Base-by-base conservation (phyloP, 2,329 filamentous ascomycete genomes). In the Aspergillus oerlinghausenensis region DNA sequence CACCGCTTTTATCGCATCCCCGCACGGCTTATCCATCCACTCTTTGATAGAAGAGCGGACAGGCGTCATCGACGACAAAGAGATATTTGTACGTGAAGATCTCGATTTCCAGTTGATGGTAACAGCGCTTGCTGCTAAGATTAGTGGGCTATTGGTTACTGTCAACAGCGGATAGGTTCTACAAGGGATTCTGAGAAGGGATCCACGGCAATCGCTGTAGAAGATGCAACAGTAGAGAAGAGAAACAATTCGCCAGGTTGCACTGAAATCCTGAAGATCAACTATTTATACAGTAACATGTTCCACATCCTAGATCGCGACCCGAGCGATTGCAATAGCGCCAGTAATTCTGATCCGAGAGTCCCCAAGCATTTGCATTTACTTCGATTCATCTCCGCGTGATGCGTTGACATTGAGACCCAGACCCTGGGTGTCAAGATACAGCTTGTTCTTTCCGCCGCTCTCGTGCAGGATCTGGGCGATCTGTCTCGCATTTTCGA, bases 401-500 rank as follows among this genome's bases (percentile, higher is more conserved):
- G 72, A 60, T 6, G 73, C 68, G 62, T 77, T 81, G 62, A 99
- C 90, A 70, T 99, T 97, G 69, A 99, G 79, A 51, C 94, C 94
- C 67, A 99, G 79, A 48, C 92, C 94, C 73, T 94, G 88, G 6
- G 90, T 85, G 71, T 99, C 94, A 61, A 99, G 83, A 77, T 97
- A 91, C 67, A 99, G 81, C 79, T 94, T 94, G 82, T 99, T 99
- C 80, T 87, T 87, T 73, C 90, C 88, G 58, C 90, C 89, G 56
- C 83, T 83, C 75, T 95, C 91, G 76, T 97, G 90, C 68, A 99
- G 75, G 66, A 96, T 87, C 66, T 82, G 77, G n/a, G 94, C 94
- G 76, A 99, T 96, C 56, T 85, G 83, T 65, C 90, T 84, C 6
- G 94, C 94, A 70, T 97, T 99, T 81, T 99, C 94, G 69, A 99